Percentiles rank a stretch among this genome's conserved stretches.
These are phyloP conservation scores for Aspergillus novofumigatus DNA, from an alignment of 2,329 filamentous ascomycete species.

Conservation along the genomic window DNA sequence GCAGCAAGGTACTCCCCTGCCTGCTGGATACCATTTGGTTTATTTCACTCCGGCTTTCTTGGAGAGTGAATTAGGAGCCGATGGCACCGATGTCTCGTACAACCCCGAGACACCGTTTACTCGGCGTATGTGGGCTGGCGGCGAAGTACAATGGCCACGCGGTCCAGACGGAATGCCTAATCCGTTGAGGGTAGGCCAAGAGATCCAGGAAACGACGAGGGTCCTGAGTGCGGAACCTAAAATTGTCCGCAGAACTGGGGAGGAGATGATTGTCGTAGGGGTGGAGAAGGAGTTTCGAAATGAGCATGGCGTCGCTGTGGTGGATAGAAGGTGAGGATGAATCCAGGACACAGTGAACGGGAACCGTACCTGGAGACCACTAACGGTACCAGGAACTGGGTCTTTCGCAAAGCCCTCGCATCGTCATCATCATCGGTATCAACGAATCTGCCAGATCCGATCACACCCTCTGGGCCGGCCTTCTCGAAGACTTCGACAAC, in stretches of 20 bases:
- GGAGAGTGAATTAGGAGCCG: slow-evolving; percentile 52
- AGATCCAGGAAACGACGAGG: slow-evolving; percentile 54
- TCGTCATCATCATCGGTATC: slow-evolving; percentile 8
- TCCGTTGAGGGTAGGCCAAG: slow-evolving; percentile 51
- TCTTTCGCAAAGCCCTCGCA: slow-evolving; percentile 40
- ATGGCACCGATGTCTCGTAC: slow-evolving; percentile 59
- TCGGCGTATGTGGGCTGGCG: slow-evolving; percentile 65
- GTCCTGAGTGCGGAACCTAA: slow-evolving; percentile 54
- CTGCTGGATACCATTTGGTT: slow-evolving; percentile 58
- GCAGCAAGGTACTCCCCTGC: slow-evolving; percentile 46
- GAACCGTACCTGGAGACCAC: too few species aligned
- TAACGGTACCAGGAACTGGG: slow-evolving; percentile 37
- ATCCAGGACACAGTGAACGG: too few species aligned
- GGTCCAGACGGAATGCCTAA: slow-evolving; percentile 28
- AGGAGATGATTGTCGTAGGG: slow-evolving; percentile 62
- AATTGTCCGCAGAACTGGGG: slow-evolving; percentile 49
- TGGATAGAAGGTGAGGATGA: slow-evolving; percentile 49
- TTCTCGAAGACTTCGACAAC: slow-evolving; percentile 18
- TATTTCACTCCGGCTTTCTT: slow-evolving; percentile 59
- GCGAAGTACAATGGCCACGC: slow-evolving; percentile 52
- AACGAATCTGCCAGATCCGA: slow-evolving; percentile 1
- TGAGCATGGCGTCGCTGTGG: slow-evolving; percentile 48
- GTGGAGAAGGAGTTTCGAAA: slow-evolving; percentile 59
- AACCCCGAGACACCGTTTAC: slow-evolving; percentile 59
- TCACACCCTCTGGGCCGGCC: slow-evolving; percentile 9